phyloP scores from a whole-genome alignment of 495 filamentous ascomycete species.

The Xylaria curta region DNA sequence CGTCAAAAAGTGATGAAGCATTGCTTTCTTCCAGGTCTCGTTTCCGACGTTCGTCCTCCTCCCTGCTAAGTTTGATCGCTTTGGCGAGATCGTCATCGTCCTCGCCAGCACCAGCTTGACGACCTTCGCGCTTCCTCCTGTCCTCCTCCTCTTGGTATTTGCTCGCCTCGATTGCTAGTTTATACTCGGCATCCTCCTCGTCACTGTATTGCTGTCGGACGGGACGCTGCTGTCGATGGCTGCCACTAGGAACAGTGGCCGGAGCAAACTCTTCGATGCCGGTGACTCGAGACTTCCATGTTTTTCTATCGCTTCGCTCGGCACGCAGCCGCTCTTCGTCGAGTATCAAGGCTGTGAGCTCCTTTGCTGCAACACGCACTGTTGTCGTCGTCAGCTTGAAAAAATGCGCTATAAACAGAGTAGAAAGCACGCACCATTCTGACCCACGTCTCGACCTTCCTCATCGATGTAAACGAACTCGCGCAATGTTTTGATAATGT shows the following conservation, averaged over 20 bases:
- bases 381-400: conserved; percentile 34
- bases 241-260: conserved; percentile 34
- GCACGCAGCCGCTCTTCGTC: conserved; percentile 93
- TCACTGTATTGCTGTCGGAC: conserved; percentile 60
- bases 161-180: conserved; percentile 92
- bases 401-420: neutral
- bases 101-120: conserved; percentile 59
- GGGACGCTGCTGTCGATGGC: conserved; percentile 50
- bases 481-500: conserved; percentile 96
- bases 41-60: conserved; percentile 86
- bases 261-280: conserved; percentile 84
- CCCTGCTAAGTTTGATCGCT: conserved; percentile 94
- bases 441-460: conserved; percentile 90
- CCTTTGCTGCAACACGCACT: conserved; percentile 97
- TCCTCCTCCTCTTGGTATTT: conserved; percentile 96
- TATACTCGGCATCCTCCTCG: conserved; percentile 93
- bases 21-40: conserved; percentile 91
- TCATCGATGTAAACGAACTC: conserved; percentile 98
- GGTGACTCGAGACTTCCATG: conserved; percentile 95
- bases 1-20: conserved; percentile 82
- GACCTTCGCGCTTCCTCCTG: conserved; percentile 76
- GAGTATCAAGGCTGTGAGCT: conserved; percentile 90
- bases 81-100: conserved; percentile 91
- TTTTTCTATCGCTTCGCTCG: conserved; percentile 89
- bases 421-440: conserved; percentile 70